These are phyloP conservation scores for Nakazawaea wyomingensis DNA, from an alignment of 805 yeast species.

Conservation along the genomic window DNA sequence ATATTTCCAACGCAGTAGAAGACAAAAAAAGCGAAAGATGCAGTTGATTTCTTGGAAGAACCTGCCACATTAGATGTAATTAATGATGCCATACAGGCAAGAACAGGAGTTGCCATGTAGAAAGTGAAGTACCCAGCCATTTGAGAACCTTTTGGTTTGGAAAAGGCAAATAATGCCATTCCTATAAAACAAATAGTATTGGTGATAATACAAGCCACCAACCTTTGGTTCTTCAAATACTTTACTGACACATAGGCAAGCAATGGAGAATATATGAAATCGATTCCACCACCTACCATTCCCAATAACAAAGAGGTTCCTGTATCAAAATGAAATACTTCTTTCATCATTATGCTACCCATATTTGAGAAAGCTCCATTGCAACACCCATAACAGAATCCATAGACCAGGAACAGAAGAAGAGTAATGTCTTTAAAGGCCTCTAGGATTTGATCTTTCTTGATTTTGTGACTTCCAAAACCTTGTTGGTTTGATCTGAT, in stretches of 20 bases:
- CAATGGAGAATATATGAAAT: constrained; percentile 24
- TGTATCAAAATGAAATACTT: constrained; percentile 29
- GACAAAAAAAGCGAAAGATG: constrained; percentile 38
- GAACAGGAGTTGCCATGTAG: constrained; percentile 20
- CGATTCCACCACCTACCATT: constrained; percentile 31
- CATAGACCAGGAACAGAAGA: constrained; percentile 38
- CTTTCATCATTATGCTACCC: constrained; percentile 33
- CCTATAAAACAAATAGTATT: constrained; percentile 22
- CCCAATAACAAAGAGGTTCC: constrained; percentile 27
- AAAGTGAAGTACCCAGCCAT: constrained; percentile 20
- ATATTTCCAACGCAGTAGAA: constrained; percentile 52
- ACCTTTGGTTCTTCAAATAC: constrained; percentile 20
- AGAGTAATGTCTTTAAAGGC: constrained; percentile 41
- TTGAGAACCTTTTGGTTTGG: constrained; percentile 19
- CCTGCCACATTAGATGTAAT: constrained; percentile 50
- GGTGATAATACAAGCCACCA: constrained; percentile 18
- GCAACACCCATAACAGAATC: constrained; percentile 43
- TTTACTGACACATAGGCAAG: constrained; percentile 22
- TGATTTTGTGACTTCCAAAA: constrained; percentile 34
- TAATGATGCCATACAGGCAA: constrained; percentile 25
- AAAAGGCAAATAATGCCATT: constrained; percentile 28
- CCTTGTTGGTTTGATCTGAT: constrained; percentile 43
- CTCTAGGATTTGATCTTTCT: constrained; percentile 32
- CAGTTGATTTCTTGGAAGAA: constrained; percentile 48
- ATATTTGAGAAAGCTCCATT: constrained; percentile 51